These are phyloP conservation scores for Lasiodiplodia citricola DNA, from an alignment of 2,329 filamentous ascomycete species.

Conservation along the genomic window DNA sequence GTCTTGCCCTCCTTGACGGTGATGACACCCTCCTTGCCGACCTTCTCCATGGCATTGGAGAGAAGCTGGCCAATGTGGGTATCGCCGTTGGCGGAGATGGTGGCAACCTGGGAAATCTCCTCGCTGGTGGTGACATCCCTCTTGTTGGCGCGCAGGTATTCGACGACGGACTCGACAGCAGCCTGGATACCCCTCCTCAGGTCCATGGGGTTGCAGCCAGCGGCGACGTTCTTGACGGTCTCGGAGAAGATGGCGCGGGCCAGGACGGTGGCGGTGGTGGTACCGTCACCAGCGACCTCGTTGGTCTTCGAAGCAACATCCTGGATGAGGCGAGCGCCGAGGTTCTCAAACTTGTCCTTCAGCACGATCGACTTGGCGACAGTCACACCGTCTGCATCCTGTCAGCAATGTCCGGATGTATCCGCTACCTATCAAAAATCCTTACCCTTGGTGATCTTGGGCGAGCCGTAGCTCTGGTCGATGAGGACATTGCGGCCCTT, in stretches of 20 bases:
- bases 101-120: conserved; percentile 97
- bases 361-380: conserved; percentile 80
- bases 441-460: conserved; percentile 99
- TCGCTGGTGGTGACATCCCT: conserved; percentile 96
- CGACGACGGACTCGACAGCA: conserved; percentile 91
- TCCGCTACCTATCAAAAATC: background rate
- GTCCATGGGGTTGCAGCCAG: conserved; percentile 99
- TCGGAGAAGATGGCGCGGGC: conserved; percentile 99
- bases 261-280: conserved; percentile 95
- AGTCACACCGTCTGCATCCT: conserved; percentile 55
- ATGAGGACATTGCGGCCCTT: conserved; percentile 99
- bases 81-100: conserved; percentile 97
- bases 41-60: conserved; percentile 99
- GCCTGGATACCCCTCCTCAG: conserved; percentile 96
- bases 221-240: conserved; percentile 99
- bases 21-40: conserved; percentile 99
- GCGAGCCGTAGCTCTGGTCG: conserved; percentile 96
- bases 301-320: conserved; percentile 99
- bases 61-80: conserved; percentile 93
- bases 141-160: conserved; percentile 95
- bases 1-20: conserved; percentile 99
- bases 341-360: conserved; percentile 99
- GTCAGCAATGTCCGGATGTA: conserved; percentile 31
- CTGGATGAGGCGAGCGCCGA: conserved; percentile 93
- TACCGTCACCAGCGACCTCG: conserved; percentile 97